Evolutionary conservation across 208 protist genomes (phyloP).

Genomic region (Leishmania arabica): DNA sequence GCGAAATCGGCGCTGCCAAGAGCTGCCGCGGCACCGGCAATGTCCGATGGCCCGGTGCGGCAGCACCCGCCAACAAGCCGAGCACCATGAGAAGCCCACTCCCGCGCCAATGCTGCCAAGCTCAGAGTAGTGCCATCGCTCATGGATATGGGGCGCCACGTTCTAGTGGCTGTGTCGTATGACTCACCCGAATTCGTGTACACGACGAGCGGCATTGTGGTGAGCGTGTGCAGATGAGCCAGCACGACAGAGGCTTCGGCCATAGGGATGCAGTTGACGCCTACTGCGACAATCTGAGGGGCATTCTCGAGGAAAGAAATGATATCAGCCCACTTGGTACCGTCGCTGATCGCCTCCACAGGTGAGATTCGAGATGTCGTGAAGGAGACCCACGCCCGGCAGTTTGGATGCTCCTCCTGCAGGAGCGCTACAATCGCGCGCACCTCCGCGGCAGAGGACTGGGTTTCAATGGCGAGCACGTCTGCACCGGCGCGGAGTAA

Average conservation of each 20-base stretch:
- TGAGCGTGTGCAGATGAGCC: slow-evolving; percentile 29
- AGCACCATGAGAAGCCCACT: slow-evolving; percentile 35
- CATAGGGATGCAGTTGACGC: slow-evolving; percentile 67
- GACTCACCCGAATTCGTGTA: slow-evolving; percentile 66
- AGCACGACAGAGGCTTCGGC: slow-evolving; percentile 23
- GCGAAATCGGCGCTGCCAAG: slow-evolving; percentile 5
- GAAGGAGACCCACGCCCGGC: slow-evolving; percentile 54
- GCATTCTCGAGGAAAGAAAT: slow-evolving; percentile 35
- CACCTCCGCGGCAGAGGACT: slow-evolving; percentile 50
- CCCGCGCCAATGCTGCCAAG: slow-evolving; percentile 19
- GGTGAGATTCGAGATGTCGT: slow-evolving; percentile 29
- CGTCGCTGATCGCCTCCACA: slow-evolving; percentile 41
- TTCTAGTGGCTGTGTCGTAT: slow-evolving; percentile 43
- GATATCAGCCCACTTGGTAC: slow-evolving; percentile 34
- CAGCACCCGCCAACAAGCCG: slow-evolving; percentile 64
- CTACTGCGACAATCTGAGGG: slow-evolving; percentile 43
- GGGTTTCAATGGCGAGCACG: slow-evolving; percentile 69
- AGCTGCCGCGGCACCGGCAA: slow-evolving; percentile 11
- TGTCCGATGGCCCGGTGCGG: slow-evolving; percentile 31
- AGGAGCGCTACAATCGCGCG: slow-evolving; percentile 49
- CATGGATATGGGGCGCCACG: slow-evolving; percentile 21
- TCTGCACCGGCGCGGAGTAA: slow-evolving; percentile 54
- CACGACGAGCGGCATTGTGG: slow-evolving; percentile 54
- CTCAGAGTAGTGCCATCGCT: slow-evolving; percentile 8
- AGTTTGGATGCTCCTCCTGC: slow-evolving; percentile 46